Evolutionary conservation across 345 rosid species (phyloP), one percentile per base, ranked within the genome.

Genomic region (Gossypium longicalyx): DNA sequence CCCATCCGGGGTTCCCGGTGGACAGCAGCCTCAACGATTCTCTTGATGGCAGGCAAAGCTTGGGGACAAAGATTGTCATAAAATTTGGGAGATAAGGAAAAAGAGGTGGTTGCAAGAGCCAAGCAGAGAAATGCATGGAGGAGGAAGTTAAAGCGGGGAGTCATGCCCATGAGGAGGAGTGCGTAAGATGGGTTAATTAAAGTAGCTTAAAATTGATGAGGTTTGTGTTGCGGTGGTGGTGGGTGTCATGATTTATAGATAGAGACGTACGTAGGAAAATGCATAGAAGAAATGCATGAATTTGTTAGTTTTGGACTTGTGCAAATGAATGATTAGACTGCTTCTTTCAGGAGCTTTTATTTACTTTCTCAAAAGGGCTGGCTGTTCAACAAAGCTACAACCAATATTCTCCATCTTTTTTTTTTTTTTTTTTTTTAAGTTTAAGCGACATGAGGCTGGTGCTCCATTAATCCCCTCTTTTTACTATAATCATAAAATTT

Each of bases 71-170:
- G 3, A 2, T 27, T 27, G 29, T 27, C 29, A 27, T 27, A 27
- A 34, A 34, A 34, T 29, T 29, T 29, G 34, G 34, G 34, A 29
- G 34, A 29, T 29, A 29, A 29, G 29, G 29, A 56, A 43, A 75
- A 56, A 13, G 72, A 71, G 0, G 78, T 25, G 64, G 77, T 15
- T 12, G 75, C 70, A 52, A 78, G 13, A 51, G 66, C 73, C 75
- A 77, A 16, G 45, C 73, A 12, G 3, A 82, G 53, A 19, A 84
- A 47, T 43, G 64, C 49, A 22, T 56, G 68, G 54, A 74, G 43
- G 56, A 25, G 61, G 60, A 70, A 29, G 25, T 17, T 70, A 70
- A 63, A 47, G n/a, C n/a, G n/a, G 23, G 77, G 72, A 71, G 57
- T 78, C 83, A 81, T 84, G 56, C 34, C 34, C 34, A 29, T 29